Conservation (phyloP, 2,329 filamentous ascomycete genomes). For the Pestalotiopsis sp. region DNA sequence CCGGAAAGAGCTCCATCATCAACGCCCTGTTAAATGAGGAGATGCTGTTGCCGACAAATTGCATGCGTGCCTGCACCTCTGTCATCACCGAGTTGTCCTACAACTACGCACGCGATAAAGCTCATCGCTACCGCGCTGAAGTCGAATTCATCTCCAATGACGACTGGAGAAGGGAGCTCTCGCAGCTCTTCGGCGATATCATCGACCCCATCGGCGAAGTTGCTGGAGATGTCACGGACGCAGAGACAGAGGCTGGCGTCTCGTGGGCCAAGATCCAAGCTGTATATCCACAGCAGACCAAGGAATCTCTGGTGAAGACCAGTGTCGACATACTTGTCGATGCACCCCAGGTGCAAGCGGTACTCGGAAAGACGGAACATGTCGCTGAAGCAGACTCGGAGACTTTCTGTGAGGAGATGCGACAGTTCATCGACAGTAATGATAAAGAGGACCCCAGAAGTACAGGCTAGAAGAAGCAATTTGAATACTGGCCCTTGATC, state of each 20-base stretch:
- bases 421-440: slow-evolving; percentile 57
- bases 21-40: slow-evolving; percentile 31
- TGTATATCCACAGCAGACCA: slow-evolving; percentile 29
- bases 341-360: slow-evolving; percentile 35
- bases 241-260: slow-evolving; percentile 28
- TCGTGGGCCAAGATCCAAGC: slow-evolving; percentile 31
- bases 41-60: slow-evolving; percentile 39
- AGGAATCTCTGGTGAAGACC: slow-evolving; percentile 25
- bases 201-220: slow-evolving; percentile 25
- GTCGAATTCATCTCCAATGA: slow-evolving; percentile 28
- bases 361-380: slow-evolving; percentile 48
- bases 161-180: slow-evolving; percentile 28
- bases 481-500: slow-evolving; percentile 44
- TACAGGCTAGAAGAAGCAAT: neutral
- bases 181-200: slow-evolving; percentile 24
- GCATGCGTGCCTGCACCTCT: slow-evolving; percentile 35
- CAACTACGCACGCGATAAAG: slow-evolving; percentile 28
- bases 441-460: slow-evolving; percentile 37
- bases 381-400: slow-evolving; percentile 39
- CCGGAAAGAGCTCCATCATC: slow-evolving; percentile 27
- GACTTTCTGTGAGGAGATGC: slow-evolving; percentile 47
- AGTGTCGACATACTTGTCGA: slow-evolving; percentile 43
- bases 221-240: slow-evolving; percentile 20
- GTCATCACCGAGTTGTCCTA: slow-evolving; percentile 29
- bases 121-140: slow-evolving; percentile 27